A percentile compares a stretch with the other conserved stretches of the same genome.
These are phyloP conservation scores for Aspergillus avenaceus DNA, from an alignment of 495 filamentous ascomycete genomes.

Conservation along the genomic window DNA sequence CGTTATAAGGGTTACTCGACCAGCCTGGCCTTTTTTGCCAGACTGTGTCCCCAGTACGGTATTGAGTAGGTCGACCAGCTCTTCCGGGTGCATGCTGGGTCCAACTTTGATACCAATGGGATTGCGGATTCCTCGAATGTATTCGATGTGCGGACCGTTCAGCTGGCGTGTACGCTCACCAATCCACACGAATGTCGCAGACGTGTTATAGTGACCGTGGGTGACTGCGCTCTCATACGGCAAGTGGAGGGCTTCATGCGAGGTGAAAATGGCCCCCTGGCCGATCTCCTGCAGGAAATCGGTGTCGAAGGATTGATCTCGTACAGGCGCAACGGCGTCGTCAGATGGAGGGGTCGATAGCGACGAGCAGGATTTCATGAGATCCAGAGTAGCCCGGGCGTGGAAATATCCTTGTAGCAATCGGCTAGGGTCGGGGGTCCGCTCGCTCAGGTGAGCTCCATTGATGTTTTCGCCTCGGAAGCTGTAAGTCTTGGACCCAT, in stretches of 20 bases:
- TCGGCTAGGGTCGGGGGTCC: neutral
- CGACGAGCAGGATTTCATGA: neutral
- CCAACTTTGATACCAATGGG: conserved; percentile 5
- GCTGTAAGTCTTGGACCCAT: neutral
- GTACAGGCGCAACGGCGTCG: too few relatives aligned
- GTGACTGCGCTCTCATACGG: conserved; percentile 6
- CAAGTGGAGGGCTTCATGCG: conserved; percentile 4
- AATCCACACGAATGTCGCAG: conserved; percentile 3
- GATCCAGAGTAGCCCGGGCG: neutral
- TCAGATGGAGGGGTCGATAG: too few relatives aligned
- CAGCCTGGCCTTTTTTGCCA: neutral
- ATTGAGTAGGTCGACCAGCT: neutral
- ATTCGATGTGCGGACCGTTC: conserved; percentile 3
- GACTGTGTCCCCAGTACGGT: neutral
- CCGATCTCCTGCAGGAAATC: neutral
- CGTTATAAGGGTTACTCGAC: conserved; percentile 1
- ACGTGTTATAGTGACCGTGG: conserved; percentile 2
- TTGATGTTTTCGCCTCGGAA: conserved; percentile 8
- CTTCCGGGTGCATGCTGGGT: neutral
- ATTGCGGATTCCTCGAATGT: conserved; percentile 4
- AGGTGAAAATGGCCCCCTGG: conserved; percentile 1
- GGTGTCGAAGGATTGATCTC: neutral
- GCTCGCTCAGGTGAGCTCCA: neutral
- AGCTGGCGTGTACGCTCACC: conserved; percentile 8
- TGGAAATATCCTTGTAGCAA: conserved; percentile 7